Percentiles rank a stretch among this genome's conserved stretches.
Conservation (phyloP, 345 rosid species). For the Camelina hispida region DNA sequence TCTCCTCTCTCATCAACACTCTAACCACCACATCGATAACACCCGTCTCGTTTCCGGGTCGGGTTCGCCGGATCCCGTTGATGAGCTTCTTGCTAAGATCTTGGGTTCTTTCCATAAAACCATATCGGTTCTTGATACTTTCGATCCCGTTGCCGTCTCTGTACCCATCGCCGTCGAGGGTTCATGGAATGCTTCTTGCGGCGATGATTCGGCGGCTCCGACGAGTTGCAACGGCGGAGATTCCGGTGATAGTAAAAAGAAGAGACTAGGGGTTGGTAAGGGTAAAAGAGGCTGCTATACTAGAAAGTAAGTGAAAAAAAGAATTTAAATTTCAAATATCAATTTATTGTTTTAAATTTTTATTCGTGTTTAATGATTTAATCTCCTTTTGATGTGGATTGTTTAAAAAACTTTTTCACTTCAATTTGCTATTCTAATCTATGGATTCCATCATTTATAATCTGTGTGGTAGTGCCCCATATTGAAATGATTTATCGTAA, state of each 20-base stretch:
- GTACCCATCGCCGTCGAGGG: slow-evolving; percentile 31
- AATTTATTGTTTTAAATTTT: not conserved
- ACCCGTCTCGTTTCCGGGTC: slow-evolving; percentile 27
- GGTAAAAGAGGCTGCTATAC: slow-evolving; percentile 76
- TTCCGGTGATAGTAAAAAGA: slow-evolving; percentile 63
- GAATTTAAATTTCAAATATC: too few species aligned
- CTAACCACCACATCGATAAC: slow-evolving; percentile 11
- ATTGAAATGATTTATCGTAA: slow-evolving; percentile 29
- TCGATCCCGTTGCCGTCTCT: slow-evolving; percentile 24
- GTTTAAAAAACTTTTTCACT: not conserved
- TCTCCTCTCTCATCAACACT: slow-evolving; percentile 46
- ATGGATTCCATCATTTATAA: slow-evolving; percentile 17
- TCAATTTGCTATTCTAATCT: slow-evolving; percentile 2
- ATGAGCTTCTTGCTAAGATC: slow-evolving; percentile 57
- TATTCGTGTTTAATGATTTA: slow-evolving; percentile 20
- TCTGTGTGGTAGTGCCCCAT: slow-evolving; percentile 16
- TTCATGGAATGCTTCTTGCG: slow-evolving; percentile 47
- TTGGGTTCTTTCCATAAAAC: slow-evolving; percentile 57
- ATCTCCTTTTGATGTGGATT: slow-evolving; percentile 9
- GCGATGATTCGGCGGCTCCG: slow-evolving; percentile 43
- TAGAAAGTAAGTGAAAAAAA: slow-evolving; percentile 69
- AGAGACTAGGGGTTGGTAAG: slow-evolving; percentile 44
- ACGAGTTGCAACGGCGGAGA: slow-evolving; percentile 51
- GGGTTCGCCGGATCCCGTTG: slow-evolving; percentile 18
- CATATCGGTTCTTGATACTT: slow-evolving; percentile 48